phyloP scores from a whole-genome alignment of 2,329 filamentous ascomycete genomes.

The Colletotrichum incanum region DNA sequence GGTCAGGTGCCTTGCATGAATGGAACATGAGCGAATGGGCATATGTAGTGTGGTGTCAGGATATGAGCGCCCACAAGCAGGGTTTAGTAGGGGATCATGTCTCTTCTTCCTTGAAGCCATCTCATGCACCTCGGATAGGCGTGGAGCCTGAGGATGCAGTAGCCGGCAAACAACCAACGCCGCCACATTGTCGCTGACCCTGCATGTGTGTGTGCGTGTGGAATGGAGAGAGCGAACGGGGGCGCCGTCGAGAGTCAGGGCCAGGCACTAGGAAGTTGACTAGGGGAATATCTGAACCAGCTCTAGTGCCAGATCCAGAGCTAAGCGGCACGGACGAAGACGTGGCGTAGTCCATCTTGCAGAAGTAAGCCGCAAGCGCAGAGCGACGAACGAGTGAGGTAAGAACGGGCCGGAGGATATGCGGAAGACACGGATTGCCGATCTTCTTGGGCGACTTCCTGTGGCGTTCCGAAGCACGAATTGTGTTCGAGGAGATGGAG shows the following conservation, averaged over 20 bases:
- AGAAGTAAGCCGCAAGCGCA: constrained; percentile 36
- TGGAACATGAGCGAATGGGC: constrained; percentile 1
- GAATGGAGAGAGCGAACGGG: constrained; percentile 5
- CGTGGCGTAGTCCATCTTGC: constrained; percentile 26
- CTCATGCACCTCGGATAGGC: neutral
- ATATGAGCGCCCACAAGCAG: neutral
- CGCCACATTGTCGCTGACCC: neutral
- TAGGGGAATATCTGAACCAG: constrained; percentile 10
- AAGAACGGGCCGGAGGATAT: constrained; percentile 4
- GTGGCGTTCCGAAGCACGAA: constrained; percentile 9
- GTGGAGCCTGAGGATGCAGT: neutral
- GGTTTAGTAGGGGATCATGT: neutral
- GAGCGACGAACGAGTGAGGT: neutral
- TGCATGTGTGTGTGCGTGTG: neutral
- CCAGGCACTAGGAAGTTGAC: constrained; percentile 6
- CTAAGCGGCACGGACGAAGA: constrained; percentile 24
- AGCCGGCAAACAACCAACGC: neutral
- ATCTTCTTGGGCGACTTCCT: neutral
- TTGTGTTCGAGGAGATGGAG: neutral
- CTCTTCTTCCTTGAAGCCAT: neutral
- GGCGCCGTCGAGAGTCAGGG: constrained; percentile 24
- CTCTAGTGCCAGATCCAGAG: constrained; percentile 19
- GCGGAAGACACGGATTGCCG: neutral
- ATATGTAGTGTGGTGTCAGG: neutral
- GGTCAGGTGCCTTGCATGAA: constrained; percentile 21